Evolutionary conservation across 2,329 filamentous ascomycete genomes (phyloP), one percentile per base, ranked within the genome.

Genomic region (Boeremia exigua): DNA sequence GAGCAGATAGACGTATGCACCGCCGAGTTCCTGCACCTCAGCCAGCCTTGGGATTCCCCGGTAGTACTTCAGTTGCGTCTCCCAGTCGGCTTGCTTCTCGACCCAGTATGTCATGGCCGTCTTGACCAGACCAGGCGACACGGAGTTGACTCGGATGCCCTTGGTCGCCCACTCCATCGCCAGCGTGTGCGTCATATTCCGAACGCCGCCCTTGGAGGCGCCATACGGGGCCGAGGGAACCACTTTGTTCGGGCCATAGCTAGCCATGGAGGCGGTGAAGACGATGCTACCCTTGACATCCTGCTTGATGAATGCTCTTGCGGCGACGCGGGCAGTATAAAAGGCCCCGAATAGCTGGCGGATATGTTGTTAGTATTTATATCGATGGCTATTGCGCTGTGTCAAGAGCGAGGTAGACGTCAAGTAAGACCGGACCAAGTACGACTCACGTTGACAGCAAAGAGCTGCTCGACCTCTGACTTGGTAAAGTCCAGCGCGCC

Each of bases 1-100:
- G n/a, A 85, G 66, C 52, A 85, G 66, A 59, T 85, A 85, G 4
- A 85, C 81, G 60, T 85, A 85, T 0, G 83, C 83, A 12, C 83
- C 82, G 2, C 82, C 82, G 2, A 86, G 70, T 68, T 86, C 82
- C 59, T 82, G 77, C 0, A 81, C 79, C 43, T 81, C 77, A 0
- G 82, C 83, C 33, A 86, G 61, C 27, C 82, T 72, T 9, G 82
- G 82, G 76, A 86, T 84, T 3, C 82, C 82, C 3, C 83, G 81
- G 61, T 85, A 85, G 64, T 85, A 84, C 69, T 83, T 80, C 74
- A 85, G 78, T 72, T 85, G 81, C 58, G 77, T 72, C 53, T 82
- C 80, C 83, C 82, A 86, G 64, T 85, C 83, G 0, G 81, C 79
- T 12, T 77, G 74, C n/a, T 77, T 77, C 54, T 79, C 77, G 5